Conservation (phyloP, 1,284 basidiomycete genomes). For the Fistulina hepatica region DNA sequence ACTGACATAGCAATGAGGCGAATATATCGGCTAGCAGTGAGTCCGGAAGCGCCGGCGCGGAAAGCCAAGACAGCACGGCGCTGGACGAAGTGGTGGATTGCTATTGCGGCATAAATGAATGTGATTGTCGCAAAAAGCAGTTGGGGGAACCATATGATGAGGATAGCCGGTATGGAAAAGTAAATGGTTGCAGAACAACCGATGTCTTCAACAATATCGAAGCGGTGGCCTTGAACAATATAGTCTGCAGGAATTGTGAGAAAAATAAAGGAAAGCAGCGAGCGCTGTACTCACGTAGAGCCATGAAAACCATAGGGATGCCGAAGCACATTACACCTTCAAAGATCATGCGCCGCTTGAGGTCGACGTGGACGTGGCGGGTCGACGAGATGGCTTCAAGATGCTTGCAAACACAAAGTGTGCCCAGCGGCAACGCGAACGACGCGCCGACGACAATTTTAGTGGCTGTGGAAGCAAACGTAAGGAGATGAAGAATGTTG, state of each 20-base stretch:
- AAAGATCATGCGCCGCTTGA: constrained; percentile 26
- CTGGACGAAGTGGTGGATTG: no score
- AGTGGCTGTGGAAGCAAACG: constrained; percentile 26
- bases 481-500: background rate
- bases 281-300: constrained; percentile 37
- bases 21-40: constrained; percentile 38
- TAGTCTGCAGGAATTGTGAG: constrained; percentile 33
- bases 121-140: constrained; percentile 35
- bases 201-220: constrained; percentile 50
- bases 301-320: constrained; percentile 45
- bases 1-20: constrained; percentile 42
- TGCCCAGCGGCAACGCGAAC: constrained; percentile 47
- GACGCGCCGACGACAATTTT: constrained; percentile 33
- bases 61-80: no score
- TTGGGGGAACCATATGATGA: constrained; percentile 50
- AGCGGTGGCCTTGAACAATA: constrained; percentile 58
- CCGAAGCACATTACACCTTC: constrained; percentile 43
- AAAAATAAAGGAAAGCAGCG: background rate
- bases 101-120: no score
- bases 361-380: constrained; percentile 21
- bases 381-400: constrained; percentile 36
- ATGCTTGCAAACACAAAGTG: constrained; percentile 40
- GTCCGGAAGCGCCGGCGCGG: constrained; percentile 16
- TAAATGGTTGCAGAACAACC: constrained; percentile 55
- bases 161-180: constrained; percentile 37